phyloP scores from a whole-genome alignment of 306 rosid species.

The apple (Malus domestica) region ASM211411v1 NC_041791.1:11265001-11265500 shows the following conservation, averaged over 20 bases:
- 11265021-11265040: neutral
- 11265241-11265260: conserved; percentile 85
- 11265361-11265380: conserved; percentile 37
- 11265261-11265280: conserved; percentile 99
- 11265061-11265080: neutral
- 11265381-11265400: neutral
- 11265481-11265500: neutral
- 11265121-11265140: conserved; percentile 97
- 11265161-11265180: conserved; percentile 76
- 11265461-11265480: neutral
- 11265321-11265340: conserved; percentile 64
- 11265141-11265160: conserved; percentile 64
- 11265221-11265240: conserved; percentile 84
- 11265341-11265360: conserved; percentile 98
- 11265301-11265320: conserved; percentile 62
- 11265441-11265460: neutral
- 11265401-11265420: neutral
- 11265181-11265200: conserved; percentile 92
- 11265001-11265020: neutral
- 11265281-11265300: conserved; percentile 93
- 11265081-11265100: neutral
- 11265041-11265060: neutral
- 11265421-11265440: neutral
- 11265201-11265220: conserved; percentile 97
- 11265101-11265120: neutral